Conservation (phyloP, 2,329 filamentous ascomycete genomes). For the Clonostachys solani region DNA sequence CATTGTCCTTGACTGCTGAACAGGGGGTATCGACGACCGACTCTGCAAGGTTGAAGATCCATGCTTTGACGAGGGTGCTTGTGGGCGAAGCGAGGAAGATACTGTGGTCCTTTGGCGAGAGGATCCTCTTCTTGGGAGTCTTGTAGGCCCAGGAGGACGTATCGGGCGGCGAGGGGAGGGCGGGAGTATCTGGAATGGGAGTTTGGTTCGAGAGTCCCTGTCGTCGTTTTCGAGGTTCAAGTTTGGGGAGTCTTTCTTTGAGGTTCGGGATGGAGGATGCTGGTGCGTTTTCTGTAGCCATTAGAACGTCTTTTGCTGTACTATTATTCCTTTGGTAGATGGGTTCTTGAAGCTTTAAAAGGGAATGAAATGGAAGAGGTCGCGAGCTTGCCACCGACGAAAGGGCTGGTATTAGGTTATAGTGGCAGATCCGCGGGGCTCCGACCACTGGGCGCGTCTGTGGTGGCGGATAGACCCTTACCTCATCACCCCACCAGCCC, state of each 20-base stretch:
- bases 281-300: neutral
- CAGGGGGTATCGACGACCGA: conserved; percentile 68
- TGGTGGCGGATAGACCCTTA: no score
- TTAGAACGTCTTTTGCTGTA: neutral
- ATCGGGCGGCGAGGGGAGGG: conserved; percentile 61
- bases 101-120: conserved; percentile 76
- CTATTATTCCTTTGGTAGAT: neutral
- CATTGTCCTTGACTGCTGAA: conserved; percentile 52
- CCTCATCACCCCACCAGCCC: no score
- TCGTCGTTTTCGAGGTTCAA: conserved; percentile 59
- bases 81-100: conserved; percentile 76
- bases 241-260: conserved; percentile 58
- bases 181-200: conserved; percentile 72
- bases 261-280: conserved; percentile 20
- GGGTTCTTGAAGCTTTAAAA: neutral
- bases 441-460: no score
- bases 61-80: conserved; percentile 72
- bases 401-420: no score
- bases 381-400: neutral
- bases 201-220: conserved; percentile 45
- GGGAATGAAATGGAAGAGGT: neutral
- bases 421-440: no score
- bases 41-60: conserved; percentile 83
- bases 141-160: conserved; percentile 54
- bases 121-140: conserved; percentile 71